Percentiles rank a stretch among this genome's conserved stretches.
These are phyloP conservation scores for Russula vinacea DNA, from an alignment of 768 basidiomycete species.

Conservation along the genomic window DNA sequence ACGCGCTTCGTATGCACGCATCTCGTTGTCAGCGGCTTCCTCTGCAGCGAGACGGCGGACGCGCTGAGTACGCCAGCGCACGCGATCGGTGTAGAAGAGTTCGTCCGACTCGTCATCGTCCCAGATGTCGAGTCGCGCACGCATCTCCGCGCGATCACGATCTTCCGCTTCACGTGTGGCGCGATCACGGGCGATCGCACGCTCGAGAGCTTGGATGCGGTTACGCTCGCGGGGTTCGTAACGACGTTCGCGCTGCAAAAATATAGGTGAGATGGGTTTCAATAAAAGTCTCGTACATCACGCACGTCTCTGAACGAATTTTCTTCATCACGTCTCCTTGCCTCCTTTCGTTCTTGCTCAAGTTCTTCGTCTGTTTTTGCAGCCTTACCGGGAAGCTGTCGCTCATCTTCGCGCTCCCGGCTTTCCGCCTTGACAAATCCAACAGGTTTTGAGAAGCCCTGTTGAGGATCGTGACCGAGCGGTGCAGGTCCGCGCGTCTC, in stretches of 20 bases:
- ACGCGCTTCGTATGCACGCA: conserved; percentile 75
- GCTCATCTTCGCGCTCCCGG: conserved; percentile 39
- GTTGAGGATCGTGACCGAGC: conserved; percentile 40
- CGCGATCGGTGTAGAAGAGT: conserved; percentile 85
- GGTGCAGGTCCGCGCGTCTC: conserved; percentile 29
- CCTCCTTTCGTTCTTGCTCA: conserved; percentile 77
- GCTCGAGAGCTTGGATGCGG: conserved; percentile 73
- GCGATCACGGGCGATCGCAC: conserved; percentile 69
- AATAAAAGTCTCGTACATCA: conserved; percentile 35
- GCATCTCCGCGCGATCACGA: conserved; percentile 75
- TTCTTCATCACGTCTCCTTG: conserved; percentile 74
- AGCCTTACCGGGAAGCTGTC: conserved; percentile 37
- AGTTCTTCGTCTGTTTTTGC: conserved; percentile 84
- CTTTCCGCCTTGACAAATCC: conserved; percentile 78
- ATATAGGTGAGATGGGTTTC: not conserved
- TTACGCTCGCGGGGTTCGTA: conserved; percentile 87
- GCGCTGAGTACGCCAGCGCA: conserved; percentile 82
- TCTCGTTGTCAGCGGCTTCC: conserved; percentile 79
- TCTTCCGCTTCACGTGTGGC: conserved; percentile 74
- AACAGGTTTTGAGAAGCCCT: conserved; percentile 75
- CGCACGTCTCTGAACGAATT: conserved; percentile 79
- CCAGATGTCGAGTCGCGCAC: conserved; percentile 79
- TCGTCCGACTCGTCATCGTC: conserved; percentile 94
- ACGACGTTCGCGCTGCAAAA: conserved; percentile 78
- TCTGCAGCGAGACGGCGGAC: conserved; percentile 69